Evolutionary conservation across 2,329 filamentous ascomycete species (phyloP), one percentile per base, ranked within the genome.

Genomic region (Rutstroemia sydowiana): DNA sequence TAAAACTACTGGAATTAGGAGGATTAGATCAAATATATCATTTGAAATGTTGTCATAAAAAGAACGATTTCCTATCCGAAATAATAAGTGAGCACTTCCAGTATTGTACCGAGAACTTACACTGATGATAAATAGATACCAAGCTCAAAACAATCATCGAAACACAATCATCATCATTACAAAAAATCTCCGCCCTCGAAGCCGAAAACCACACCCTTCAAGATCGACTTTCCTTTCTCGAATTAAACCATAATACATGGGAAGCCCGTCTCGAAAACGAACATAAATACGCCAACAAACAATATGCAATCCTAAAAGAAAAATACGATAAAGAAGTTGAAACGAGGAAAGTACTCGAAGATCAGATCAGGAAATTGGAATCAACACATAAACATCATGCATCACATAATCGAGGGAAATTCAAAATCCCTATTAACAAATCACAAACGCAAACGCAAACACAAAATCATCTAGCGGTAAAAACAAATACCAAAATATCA

Each of bases 21-120:
- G 73, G 73, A 5, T 64, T 75, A 21, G 70, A 73, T 36, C 73
- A 76, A 48, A 68, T 73, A 5, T 75, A 75, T 55, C 73, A 75
- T 55, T 67, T 68, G 11, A 59, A 63, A 18, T 75, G 73, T 57
- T 76, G 74, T 59, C 65, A 67, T 32, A 74, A 70, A 57, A 67
- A 69, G 45, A 62, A 55, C 36, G 56, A 60, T 0, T 59, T 61
- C n/a, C 44, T 70, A 32, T 64, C 64, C 3, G 58, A 63, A 30
- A 58, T 64, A 8, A 64, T 70, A 61, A 71, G 74, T 58, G 64
- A 60, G 53, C 21, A 2, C 18, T 8, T 31, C 13, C n/a, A 5
- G 23, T 14, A 2, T 3, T 23, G 5, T 8, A 28, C 3, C 13
- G 3, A 16, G 5, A n/a, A 2, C 2, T 8, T 7, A 13, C 30